These are phyloP conservation scores for Podospora conica DNA, from an alignment of 495 filamentous ascomycete species.

Conservation along the genomic window DNA sequence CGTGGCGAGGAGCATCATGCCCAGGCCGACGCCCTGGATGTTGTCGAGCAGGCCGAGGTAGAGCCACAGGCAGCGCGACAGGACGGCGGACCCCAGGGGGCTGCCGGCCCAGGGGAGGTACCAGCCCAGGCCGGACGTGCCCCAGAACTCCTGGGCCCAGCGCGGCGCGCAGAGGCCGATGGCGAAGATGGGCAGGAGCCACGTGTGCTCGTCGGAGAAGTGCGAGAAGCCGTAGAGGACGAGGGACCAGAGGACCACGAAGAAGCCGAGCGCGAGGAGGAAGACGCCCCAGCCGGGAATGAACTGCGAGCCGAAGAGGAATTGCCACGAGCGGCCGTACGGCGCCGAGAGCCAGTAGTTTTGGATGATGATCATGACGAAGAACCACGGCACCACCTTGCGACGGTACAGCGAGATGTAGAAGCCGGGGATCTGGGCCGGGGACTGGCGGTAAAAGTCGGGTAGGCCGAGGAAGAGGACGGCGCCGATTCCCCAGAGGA, in stretches of 20 bases:
- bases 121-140: conserved; percentile 44
- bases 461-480: conserved; percentile 52
- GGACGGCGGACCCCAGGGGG: conserved; percentile 40
- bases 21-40: conserved; percentile 53
- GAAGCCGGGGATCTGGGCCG: conserved; percentile 58
- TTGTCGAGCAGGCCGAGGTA: conserved; percentile 57
- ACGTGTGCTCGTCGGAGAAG: conserved; percentile 48
- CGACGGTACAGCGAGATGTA: conserved; percentile 51
- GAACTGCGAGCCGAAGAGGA: conserved; percentile 47
- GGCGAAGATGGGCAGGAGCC: conserved; percentile 60
- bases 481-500: conserved; percentile 47
- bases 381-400: conserved; percentile 54
- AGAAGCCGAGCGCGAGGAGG: conserved; percentile 50
- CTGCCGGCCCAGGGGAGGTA: conserved; percentile 53
- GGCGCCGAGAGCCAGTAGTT: conserved; percentile 57
- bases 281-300: conserved; percentile 46
- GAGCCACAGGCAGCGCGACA: conserved; percentile 52
- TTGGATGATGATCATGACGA: conserved; percentile 55
- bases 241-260: conserved; percentile 48
- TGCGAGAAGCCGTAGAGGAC: conserved; percentile 41
- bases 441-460: conserved; percentile 58
- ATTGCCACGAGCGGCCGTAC: conserved; percentile 58
- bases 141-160: conserved; percentile 61
- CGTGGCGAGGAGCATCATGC: conserved; percentile 56
- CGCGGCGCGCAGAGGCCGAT: conserved; percentile 47